Conservation (phyloP, 1,284 basidiomycete species). For the Testicularia cyperi region DNA sequence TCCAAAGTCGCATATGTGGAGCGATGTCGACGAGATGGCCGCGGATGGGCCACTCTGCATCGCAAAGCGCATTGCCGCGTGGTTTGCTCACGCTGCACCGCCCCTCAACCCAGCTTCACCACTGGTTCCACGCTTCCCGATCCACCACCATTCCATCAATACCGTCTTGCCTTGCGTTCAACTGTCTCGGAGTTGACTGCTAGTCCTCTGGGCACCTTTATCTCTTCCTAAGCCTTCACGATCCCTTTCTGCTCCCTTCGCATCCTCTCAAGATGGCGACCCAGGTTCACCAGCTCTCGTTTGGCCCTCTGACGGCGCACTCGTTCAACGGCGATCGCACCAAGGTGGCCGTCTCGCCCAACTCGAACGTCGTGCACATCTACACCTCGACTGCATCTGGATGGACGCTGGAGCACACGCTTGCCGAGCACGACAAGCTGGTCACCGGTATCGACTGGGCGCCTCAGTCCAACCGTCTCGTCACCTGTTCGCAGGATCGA, state of each 20-base stretch:
- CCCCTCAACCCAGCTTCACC: too few relatives aligned
- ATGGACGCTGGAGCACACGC: slow-evolving; percentile 77
- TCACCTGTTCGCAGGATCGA: slow-evolving; percentile 95
- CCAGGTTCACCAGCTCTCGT: slow-evolving; percentile 68
- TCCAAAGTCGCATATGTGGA: too few relatives aligned
- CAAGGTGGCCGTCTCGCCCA: slow-evolving; percentile 87
- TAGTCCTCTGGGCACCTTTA: slow-evolving; percentile 40
- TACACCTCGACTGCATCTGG: slow-evolving; percentile 61
- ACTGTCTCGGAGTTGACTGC: slow-evolving; percentile 40
- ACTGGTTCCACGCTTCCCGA: too few relatives aligned
- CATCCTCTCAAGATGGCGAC: slow-evolving; percentile 31
- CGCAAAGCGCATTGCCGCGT: background rate
- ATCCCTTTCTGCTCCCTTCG: background rate
- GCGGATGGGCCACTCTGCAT: slow-evolving; percentile 9
- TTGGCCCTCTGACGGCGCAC: slow-evolving; percentile 83
- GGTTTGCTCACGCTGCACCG: too few relatives aligned
- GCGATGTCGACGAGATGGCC: slow-evolving; percentile 12
- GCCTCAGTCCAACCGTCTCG: slow-evolving; percentile 90
- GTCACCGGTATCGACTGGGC: slow-evolving; percentile 99
- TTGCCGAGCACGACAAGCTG: slow-evolving; percentile 95
- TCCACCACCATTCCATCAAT: slow-evolving; percentile 1
- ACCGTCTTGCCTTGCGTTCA: too few relatives aligned
- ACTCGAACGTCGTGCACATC: slow-evolving; percentile 85
- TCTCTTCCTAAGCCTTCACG: background rate
- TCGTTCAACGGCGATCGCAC: slow-evolving; percentile 86